Conservation (phyloP, 345 rosid genomes). For the Ceriops zippeliana region DNA sequence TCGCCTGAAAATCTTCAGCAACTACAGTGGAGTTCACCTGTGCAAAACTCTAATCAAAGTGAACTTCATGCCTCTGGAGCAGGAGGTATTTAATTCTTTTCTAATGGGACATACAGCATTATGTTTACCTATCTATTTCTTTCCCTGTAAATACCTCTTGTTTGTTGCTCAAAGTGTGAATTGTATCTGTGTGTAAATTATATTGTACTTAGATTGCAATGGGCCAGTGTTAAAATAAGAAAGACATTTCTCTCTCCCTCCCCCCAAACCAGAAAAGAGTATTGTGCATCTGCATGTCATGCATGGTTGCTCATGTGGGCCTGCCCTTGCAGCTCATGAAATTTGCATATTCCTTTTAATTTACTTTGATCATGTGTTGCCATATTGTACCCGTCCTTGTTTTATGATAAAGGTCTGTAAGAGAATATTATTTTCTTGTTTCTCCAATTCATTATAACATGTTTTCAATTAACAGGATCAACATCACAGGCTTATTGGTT, state of each 20-base stretch:
- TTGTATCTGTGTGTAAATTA: no score
- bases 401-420: background rate
- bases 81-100: constrained; percentile 35
- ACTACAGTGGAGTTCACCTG: constrained; percentile 57
- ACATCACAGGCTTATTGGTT: constrained; percentile 41
- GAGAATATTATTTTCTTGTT: background rate
- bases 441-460: background rate
- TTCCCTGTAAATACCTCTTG: background rate
- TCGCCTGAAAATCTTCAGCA: constrained; percentile 49
- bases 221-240: no score
- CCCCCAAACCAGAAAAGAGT: no score
- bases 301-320: no score
- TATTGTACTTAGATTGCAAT: no score
- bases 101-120: constrained; percentile 15
- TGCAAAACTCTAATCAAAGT: constrained; percentile 38
- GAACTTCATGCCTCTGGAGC: constrained; percentile 39
- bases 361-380: no score
- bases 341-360: no score
- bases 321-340: no score
- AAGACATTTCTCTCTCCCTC: no score
- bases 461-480: constrained; percentile 36
- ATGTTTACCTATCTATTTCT: constrained; percentile 2
- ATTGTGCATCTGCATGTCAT: no score
- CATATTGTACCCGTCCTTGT: no score
- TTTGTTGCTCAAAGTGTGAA: background rate